Conservation (phyloP, 2,329 filamentous ascomycete genomes). For the Fusarium sp. region DNA sequence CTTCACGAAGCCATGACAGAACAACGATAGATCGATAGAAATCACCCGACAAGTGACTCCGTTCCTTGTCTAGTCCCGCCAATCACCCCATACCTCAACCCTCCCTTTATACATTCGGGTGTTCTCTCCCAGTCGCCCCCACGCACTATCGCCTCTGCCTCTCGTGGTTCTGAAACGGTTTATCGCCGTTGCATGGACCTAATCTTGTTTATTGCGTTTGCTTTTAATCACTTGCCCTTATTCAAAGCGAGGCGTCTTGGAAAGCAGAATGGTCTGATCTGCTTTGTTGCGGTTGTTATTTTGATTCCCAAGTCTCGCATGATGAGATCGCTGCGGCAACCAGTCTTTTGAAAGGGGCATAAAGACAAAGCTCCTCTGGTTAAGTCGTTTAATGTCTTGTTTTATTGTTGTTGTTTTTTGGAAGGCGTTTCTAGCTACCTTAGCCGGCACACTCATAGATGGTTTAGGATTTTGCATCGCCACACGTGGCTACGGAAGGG, state of each 20-base stretch:
- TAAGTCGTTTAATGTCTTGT: constrained; percentile 31
- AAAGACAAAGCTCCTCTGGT: constrained; percentile 7
- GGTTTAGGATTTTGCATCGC: constrained; percentile 31
- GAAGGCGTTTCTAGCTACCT: constrained; percentile 23
- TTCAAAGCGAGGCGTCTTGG: constrained; percentile 48
- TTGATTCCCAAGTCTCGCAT: constrained; percentile 3
- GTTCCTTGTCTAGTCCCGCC: constrained; percentile 21
- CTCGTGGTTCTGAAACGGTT: constrained; percentile 3
- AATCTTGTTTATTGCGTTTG: constrained; percentile 13
- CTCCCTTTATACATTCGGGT: constrained; percentile 1
- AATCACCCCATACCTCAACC: constrained; percentile 27
- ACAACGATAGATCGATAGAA: constrained; percentile 49
- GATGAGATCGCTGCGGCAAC: constrained; percentile 3
- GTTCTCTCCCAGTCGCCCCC: neutral
- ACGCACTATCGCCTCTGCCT: constrained; percentile 16
- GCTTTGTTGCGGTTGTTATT: constrained; percentile 28
- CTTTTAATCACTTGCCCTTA: constrained; percentile 29
- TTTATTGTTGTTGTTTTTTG: neutral
- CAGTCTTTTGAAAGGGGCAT: constrained; percentile 1
- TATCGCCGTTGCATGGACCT: constrained; percentile 10
- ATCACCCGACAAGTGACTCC: constrained; percentile 36
- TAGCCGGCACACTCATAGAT: constrained; percentile 28
- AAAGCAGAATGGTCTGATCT: constrained; percentile 36
- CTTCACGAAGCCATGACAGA: constrained; percentile 47
- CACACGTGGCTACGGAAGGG: constrained; percentile 29